These are phyloP conservation scores for Podaxis sp. DNA, from an alignment of 768 basidiomycete genomes.

Conservation along the genomic window DNA sequence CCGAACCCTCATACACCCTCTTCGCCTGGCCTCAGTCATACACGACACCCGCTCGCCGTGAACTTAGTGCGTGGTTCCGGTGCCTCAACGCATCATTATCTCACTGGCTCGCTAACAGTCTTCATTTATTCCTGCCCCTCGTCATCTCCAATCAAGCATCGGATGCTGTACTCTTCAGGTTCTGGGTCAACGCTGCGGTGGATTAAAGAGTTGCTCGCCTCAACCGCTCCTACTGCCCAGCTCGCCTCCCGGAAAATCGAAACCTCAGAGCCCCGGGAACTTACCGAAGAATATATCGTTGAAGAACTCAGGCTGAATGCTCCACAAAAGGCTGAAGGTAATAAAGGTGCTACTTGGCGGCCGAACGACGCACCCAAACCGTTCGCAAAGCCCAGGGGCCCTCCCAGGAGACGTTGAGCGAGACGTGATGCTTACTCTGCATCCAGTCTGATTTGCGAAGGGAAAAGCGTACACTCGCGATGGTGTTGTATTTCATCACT, in stretches of 20 bases:
- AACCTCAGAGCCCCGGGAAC: conserved; percentile 73
- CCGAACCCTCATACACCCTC: conserved; percentile 65
- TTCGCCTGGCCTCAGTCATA: conserved; percentile 57
- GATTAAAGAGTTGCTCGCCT: conserved; percentile 48
- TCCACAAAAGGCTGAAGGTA: neutral
- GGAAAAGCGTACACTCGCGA: no score
- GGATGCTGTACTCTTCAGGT: conserved; percentile 87
- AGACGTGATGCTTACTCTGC: neutral
- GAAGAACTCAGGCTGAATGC: conserved; percentile 44
- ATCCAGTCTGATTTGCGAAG: neutral
- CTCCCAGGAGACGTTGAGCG: conserved; percentile 43
- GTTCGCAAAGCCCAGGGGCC: conserved; percentile 71
- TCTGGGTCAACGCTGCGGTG: conserved; percentile 50
- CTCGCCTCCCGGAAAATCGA: conserved; percentile 67
- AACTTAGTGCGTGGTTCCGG: conserved; percentile 47
- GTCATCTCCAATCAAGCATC: conserved; percentile 71
- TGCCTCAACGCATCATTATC: neutral
- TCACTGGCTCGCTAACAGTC: conserved; percentile 34
- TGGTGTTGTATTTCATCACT: neutral
- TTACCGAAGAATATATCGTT: conserved; percentile 60
- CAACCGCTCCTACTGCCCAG: conserved; percentile 32
- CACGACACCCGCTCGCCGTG: conserved; percentile 37
- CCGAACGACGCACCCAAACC: conserved; percentile 33
- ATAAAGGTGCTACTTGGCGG: conserved; percentile 9
- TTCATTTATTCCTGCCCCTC: conserved; percentile 93